These are phyloP conservation scores for Vaccinium vitisidaea DNA, from an alignment of 148 eudicot species.

Conservation along the genomic window DNA sequence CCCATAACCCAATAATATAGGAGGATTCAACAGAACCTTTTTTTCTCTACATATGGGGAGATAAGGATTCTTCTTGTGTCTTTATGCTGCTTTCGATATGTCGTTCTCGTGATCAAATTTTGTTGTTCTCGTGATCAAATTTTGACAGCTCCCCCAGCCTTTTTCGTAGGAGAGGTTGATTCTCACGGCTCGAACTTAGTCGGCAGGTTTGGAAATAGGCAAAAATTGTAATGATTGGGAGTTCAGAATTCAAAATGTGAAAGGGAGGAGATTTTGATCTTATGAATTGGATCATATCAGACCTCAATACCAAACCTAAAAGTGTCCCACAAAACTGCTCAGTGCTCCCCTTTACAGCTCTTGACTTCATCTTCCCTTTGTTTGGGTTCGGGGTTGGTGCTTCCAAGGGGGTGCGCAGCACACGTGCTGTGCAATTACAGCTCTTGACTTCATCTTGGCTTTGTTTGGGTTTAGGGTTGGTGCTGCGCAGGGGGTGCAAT, in stretches of 20 bases:
- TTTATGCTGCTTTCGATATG: background rate
- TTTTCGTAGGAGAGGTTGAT: background rate
- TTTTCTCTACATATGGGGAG: background rate
- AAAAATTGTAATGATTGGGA: background rate
- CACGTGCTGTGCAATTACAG: no score
- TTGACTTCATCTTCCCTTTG: background rate
- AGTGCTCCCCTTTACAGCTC: background rate
- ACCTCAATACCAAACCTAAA: background rate
- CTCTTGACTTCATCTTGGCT: no score
- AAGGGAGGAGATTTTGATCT: no score
- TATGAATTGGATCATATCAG: background rate
- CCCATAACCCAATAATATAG: background rate
- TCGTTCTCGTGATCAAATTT: background rate
- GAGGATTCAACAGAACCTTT: background rate
- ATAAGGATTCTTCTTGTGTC: constrained; percentile 3
- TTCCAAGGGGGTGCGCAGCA: no score
- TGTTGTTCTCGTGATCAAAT: background rate
- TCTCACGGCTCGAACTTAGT: background rate
- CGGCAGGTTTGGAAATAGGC: background rate
- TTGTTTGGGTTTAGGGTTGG: no score
- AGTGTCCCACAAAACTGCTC: background rate
- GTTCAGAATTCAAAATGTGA: background rate
- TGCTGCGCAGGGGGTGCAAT: no score
- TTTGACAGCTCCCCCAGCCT: background rate
- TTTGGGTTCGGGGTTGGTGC: background rate